Evolutionary conservation across 495 filamentous ascomycete species (phyloP).

Genomic region (Oleoguttula mirabilis): DNA sequence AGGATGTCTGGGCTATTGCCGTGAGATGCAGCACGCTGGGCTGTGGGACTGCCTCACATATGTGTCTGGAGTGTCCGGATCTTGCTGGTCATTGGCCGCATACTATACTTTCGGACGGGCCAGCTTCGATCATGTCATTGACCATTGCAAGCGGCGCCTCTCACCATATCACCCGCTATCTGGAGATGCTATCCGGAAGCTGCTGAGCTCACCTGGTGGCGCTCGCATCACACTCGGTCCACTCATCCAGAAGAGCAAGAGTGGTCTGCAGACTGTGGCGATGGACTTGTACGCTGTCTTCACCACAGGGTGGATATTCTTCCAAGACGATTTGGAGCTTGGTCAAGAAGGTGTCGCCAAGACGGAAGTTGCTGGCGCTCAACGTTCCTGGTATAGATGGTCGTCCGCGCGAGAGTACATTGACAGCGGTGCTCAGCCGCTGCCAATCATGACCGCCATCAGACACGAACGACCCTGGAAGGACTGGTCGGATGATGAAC

Average conservation of each 20-base stretch:
- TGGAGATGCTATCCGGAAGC: slow-evolving; percentile 19
- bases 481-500: slow-evolving; percentile 10
- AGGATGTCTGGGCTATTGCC: slow-evolving; percentile 21
- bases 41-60: slow-evolving; percentile 27
- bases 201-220: slow-evolving; percentile 17
- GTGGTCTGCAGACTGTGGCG: slow-evolving; percentile 20
- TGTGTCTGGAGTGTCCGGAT: slow-evolving; percentile 24
- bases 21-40: slow-evolving; percentile 23
- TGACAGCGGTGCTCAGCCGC: slow-evolving; percentile 17
- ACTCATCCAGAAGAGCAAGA: slow-evolving; percentile 22
- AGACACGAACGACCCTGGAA: slow-evolving; percentile 23
- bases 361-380: slow-evolving; percentile 3
- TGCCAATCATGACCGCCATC: slow-evolving; percentile 25
- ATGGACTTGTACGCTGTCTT: slow-evolving; percentile 28
- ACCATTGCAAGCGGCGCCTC: slow-evolving; percentile 8
- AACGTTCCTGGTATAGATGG: slow-evolving; percentile 21
- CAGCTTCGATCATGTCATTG: slow-evolving; percentile 12
- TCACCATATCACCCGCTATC: slow-evolving; percentile 18
- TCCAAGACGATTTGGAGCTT: slow-evolving; percentile 15
- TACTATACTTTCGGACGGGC: slow-evolving; percentile 12
- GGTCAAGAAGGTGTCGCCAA: not conserved
- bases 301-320: slow-evolving; percentile 24
- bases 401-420: slow-evolving; percentile 16
- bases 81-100: slow-evolving; percentile 24
- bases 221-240: slow-evolving; percentile 22